These are phyloP conservation scores for Colletotrichum destructivum DNA, from an alignment of 2,329 filamentous ascomycete genomes.

Conservation along the genomic window DNA sequence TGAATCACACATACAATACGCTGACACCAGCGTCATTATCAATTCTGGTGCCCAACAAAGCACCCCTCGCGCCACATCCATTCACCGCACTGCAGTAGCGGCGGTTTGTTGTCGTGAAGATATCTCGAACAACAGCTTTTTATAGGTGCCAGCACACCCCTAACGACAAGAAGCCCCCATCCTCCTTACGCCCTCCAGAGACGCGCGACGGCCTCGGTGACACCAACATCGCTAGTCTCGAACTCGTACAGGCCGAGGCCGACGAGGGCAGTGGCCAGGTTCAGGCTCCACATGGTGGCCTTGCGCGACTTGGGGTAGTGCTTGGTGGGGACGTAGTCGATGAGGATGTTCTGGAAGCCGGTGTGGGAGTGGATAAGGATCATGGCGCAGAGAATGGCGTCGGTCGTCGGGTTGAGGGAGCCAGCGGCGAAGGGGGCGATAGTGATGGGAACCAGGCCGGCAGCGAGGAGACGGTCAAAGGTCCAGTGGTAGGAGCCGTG, in stretches of 20 bases:
- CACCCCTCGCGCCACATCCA: background rate
- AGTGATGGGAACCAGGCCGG: slow-evolving; percentile 86
- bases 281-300: slow-evolving; percentile 83
- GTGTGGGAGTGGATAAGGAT: slow-evolving; percentile 95
- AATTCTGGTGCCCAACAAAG: slow-evolving; percentile 10
- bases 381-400: slow-evolving; percentile 86
- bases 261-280: slow-evolving; percentile 82
- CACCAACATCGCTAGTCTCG: slow-evolving; percentile 97
- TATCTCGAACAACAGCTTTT: background rate
- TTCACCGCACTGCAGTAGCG: slow-evolving; percentile 9
- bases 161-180: background rate
- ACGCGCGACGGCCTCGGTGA: slow-evolving; percentile 90
- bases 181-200: slow-evolving; percentile 83
- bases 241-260: slow-evolving; percentile 96
- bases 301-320: slow-evolving; percentile 78
- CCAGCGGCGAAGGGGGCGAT: slow-evolving; percentile 93
- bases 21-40: slow-evolving; percentile 15
- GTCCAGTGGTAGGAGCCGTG: slow-evolving; percentile 99
- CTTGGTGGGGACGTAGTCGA: slow-evolving; percentile 89
- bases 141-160: background rate
- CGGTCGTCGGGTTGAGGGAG: slow-evolving; percentile 89
- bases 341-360: slow-evolving; percentile 91
- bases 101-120: background rate
- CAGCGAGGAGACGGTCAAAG: slow-evolving; percentile 89
- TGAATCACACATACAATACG: slow-evolving; percentile 37